A percentile compares a stretch with the other conserved stretches of the same genome.
These are phyloP conservation scores for Entamoeba dispar DNA, from an alignment of 208 protist species.

Conservation along the genomic window DNA sequence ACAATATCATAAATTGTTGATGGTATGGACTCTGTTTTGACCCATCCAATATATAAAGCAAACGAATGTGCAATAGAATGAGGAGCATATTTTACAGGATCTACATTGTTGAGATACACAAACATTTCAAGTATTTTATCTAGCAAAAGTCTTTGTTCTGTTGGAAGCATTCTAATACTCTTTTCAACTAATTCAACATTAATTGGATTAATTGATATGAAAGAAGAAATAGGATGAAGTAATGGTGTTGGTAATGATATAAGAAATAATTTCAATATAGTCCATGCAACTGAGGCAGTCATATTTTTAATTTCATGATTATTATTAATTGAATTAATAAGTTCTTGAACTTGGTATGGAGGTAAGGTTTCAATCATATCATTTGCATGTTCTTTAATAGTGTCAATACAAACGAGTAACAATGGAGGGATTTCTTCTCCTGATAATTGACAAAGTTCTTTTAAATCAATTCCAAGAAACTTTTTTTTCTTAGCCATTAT, in stretches of 20 bases:
- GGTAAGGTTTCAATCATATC: background rate
- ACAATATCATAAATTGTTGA: background rate
- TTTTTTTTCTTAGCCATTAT: background rate
- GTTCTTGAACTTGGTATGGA: background rate
- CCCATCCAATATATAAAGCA: background rate
- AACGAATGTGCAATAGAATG: background rate
- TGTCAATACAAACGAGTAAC: background rate
- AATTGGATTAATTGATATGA: background rate
- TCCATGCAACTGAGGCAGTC: background rate
- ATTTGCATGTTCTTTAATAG: background rate
- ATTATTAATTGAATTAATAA: background rate
- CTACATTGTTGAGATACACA: background rate
- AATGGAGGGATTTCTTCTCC: background rate
- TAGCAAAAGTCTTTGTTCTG: background rate
- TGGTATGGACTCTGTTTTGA: background rate
- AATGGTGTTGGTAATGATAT: background rate
- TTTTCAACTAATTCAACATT: background rate
- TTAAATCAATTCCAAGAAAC: background rate
- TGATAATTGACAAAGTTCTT: background rate
- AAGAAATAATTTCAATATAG: background rate
- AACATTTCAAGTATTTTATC: background rate
- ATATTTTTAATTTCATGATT: background rate
- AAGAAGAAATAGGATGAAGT: background rate
- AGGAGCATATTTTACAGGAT: background rate
- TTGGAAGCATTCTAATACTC: background rate